Evolutionary conservation across 2,329 filamentous ascomycete genomes (phyloP).

Genomic region (Cadophora malorum): DNA sequence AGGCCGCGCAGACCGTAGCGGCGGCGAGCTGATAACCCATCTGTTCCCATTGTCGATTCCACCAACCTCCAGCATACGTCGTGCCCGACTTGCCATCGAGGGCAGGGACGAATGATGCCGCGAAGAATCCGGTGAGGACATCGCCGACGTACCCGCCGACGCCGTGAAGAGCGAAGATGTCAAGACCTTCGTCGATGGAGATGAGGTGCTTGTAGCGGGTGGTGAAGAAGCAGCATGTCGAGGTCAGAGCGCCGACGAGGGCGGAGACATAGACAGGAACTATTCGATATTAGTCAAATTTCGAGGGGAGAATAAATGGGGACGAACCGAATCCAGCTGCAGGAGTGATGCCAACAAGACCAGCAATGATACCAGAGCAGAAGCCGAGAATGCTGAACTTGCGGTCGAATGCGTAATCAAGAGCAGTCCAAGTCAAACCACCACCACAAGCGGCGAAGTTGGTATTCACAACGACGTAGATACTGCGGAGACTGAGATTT

Average conservation of each 20-base stretch:
- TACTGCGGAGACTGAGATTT: slow-evolving; percentile 19
- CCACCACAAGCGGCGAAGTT: slow-evolving; percentile 21
- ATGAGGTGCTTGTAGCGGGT: slow-evolving; percentile 22
- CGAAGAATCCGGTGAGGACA: slow-evolving; percentile 19
- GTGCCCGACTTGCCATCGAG: slow-evolving; percentile 1
- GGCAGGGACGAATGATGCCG: slow-evolving; percentile 14
- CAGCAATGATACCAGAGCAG: slow-evolving; percentile 21
- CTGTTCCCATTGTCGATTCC: slow-evolving; percentile 19
- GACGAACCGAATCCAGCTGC: slow-evolving; percentile 14
- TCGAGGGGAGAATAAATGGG: background rate
- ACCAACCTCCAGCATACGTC: slow-evolving; percentile 20
- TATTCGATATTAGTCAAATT: background rate
- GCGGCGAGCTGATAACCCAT: slow-evolving; percentile 21
- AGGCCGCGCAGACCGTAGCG: slow-evolving; percentile 9
- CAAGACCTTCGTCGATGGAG: slow-evolving; percentile 20
- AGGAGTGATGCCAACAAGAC: slow-evolving; percentile 21
- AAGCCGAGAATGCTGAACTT: slow-evolving; percentile 22
- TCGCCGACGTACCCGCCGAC: slow-evolving; percentile 19
- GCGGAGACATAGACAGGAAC: slow-evolving; percentile 18
- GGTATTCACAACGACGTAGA: slow-evolving; percentile 18
- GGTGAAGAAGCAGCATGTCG: slow-evolving; percentile 14
- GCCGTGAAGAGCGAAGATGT: slow-evolving; percentile 19
- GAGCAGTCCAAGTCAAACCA: slow-evolving; percentile 15
- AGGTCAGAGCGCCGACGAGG: slow-evolving; percentile 14
- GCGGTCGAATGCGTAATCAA: slow-evolving; percentile 17